A percentile compares a stretch with the other conserved stretches of the same genome.
Conservation (phyloP, 2,329 filamentous ascomycete genomes). For the Beauveria scarabaeidicola region DNA sequence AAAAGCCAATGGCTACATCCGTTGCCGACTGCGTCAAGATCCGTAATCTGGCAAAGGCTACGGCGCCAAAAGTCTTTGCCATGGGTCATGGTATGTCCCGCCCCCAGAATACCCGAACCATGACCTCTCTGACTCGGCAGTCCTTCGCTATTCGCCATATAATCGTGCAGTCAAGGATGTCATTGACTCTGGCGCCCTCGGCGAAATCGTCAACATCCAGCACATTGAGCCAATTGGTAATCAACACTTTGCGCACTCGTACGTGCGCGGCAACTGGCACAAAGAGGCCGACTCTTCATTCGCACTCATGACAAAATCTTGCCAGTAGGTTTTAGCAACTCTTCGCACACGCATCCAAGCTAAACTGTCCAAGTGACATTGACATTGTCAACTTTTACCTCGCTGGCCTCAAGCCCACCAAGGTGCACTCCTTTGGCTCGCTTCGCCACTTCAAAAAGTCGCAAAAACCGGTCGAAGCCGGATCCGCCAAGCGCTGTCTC, state of each 20-base stretch:
- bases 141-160: conserved; percentile 14
- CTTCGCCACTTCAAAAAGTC: conserved; percentile 14
- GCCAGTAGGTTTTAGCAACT: conserved; percentile 7
- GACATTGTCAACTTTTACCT: conserved; percentile 15
- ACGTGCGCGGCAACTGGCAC: conserved; percentile 15
- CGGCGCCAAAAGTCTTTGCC: conserved; percentile 11
- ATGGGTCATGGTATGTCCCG: conserved; percentile 12
- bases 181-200: conserved; percentile 13
- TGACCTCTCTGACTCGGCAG: neutral
- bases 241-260: conserved; percentile 15
- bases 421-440: conserved; percentile 15
- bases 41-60: neutral
- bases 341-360: neutral
- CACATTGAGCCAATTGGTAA: conserved; percentile 15
- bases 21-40: conserved; percentile 14
- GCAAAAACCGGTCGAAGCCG: conserved; percentile 11
- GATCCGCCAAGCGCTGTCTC: conserved; percentile 10
- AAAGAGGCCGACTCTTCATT: conserved; percentile 13
- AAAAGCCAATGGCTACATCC: conserved; percentile 14
- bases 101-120: neutral
- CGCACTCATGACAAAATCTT: conserved; percentile 14
- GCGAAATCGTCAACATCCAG: conserved; percentile 15
- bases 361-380: conserved; percentile 10
- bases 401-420: conserved; percentile 10
- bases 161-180: conserved; percentile 14